A percentile compares a stretch with the other conserved stretches of the same genome.
These are phyloP conservation scores for Ustilago curta DNA, from an alignment of 1,284 basidiomycete genomes.

Conservation along the genomic window DNA sequence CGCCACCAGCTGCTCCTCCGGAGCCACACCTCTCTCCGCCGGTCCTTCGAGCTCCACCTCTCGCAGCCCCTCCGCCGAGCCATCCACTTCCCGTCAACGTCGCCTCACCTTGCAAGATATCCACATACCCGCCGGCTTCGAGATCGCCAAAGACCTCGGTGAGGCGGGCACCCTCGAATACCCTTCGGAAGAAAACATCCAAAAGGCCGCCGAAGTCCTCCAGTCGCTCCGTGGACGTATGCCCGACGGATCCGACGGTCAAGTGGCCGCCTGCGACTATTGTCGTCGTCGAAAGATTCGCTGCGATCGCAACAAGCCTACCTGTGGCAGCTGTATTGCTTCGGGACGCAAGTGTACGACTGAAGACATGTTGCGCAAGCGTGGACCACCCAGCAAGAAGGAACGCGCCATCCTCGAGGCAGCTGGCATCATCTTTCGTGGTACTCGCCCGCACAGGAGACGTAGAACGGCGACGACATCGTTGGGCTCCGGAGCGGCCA, in stretches of 20 bases:
- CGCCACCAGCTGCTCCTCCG: conserved; percentile 34
- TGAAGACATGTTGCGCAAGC: conserved; percentile 53
- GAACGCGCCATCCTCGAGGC: conserved; percentile 49
- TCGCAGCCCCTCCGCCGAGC: conserved; percentile 24
- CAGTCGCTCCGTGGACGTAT: conserved; percentile 48
- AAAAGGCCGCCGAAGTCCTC: conserved; percentile 39
- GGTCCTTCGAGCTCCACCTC: conserved; percentile 35
- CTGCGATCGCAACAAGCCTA: conserved; percentile 53
- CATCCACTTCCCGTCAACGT: conserved; percentile 12
- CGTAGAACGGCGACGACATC: conserved; percentile 45
- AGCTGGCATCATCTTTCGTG: conserved; percentile 51
- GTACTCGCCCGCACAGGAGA: conserved; percentile 45
- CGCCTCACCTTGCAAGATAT: conserved; percentile 47
- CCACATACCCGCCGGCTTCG: conserved; percentile 51
- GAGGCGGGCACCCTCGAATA: conserved; percentile 21
- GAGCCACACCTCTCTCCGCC: conserved; percentile 23
- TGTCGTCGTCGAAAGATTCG: conserved; percentile 52
- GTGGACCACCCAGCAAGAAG: conserved; percentile 53
- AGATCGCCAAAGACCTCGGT: conserved; percentile 41
- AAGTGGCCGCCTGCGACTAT: conserved; percentile 50
- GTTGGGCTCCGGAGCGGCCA: conserved; percentile 37
- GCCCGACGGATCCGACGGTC: conserved; percentile 51
- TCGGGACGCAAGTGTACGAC: conserved; percentile 51
- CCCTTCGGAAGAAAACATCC: conserved; percentile 50
- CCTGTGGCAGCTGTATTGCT: conserved; percentile 42